phyloP scores from a whole-genome alignment of 2,329 filamentous ascomycete genomes.

The Trichoderma pleuroti region DNA sequence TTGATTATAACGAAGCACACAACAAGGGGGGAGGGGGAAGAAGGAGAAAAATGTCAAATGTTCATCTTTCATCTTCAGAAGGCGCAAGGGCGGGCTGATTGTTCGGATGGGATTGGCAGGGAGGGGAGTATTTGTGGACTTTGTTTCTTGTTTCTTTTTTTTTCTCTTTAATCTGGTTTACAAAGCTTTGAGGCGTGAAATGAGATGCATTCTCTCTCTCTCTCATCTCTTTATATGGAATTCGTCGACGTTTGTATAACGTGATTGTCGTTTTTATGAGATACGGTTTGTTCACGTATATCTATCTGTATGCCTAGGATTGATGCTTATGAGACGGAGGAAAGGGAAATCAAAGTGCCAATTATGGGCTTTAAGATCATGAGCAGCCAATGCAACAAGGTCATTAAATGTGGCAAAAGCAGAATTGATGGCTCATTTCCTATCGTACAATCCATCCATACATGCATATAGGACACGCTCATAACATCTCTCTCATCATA shows the following conservation, averaged over 20 bases:
- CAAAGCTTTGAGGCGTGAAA: not conserved
- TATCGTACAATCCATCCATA: not conserved
- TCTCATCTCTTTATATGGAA: not conserved
- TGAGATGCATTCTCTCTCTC: not conserved
- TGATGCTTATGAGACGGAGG: not conserved
- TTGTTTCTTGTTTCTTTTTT: not conserved
- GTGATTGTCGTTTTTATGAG: not conserved
- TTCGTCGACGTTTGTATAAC: not conserved
- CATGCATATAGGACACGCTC: not conserved
- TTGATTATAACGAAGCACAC: not conserved
- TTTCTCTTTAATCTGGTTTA: not conserved
- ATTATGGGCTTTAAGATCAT: not conserved
- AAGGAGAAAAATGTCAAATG: not conserved
- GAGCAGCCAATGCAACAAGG: not conserved
- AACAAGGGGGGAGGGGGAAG: not conserved
- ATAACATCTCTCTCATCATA: not conserved
- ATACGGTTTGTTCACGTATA: not conserved
- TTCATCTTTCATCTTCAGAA: not conserved
- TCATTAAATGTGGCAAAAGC: not conserved
- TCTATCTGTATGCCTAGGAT: not conserved
- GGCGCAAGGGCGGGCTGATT: constrained; percentile 1
- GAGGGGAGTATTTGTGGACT: constrained; percentile 2
- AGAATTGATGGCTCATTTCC: not conserved
- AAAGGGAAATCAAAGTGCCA: not conserved
- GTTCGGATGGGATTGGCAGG: not conserved